These are phyloP conservation scores for Phaeoacremonium minimum DNA, from an alignment of 2,329 filamentous ascomycete genomes.

Conservation along the genomic window DNA sequence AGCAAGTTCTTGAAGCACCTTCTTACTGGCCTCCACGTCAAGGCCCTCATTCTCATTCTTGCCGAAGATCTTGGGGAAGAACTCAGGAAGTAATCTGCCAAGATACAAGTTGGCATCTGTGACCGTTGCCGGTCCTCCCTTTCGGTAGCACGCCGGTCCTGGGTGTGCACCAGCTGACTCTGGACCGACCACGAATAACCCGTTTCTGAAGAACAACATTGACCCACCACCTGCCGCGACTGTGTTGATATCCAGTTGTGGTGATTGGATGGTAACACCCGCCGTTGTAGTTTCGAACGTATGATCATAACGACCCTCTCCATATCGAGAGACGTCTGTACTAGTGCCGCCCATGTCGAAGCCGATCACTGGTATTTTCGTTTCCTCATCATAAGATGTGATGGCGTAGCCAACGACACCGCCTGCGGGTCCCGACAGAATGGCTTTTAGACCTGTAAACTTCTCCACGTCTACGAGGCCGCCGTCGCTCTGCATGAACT, in stretches of 20 bases:
- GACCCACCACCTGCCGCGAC: slow-evolving; percentile 88
- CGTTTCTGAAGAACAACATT: slow-evolving; percentile 81
- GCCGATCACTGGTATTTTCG: slow-evolving; percentile 81
- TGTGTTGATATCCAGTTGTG: slow-evolving; percentile 91
- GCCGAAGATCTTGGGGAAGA: slow-evolving; percentile 94
- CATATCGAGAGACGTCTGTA: slow-evolving; percentile 86
- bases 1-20: slow-evolving; percentile 70
- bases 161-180: slow-evolving; percentile 87
- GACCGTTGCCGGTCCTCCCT: slow-evolving; percentile 85
- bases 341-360: slow-evolving; percentile 96
- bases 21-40: slow-evolving; percentile 70
- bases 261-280: slow-evolving; percentile 89
- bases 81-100: slow-evolving; percentile 79
- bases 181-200: slow-evolving; percentile 84
- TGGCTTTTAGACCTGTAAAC: slow-evolving; percentile 81
- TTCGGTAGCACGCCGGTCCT: slow-evolving; percentile 86
- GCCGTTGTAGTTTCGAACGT: slow-evolving; percentile 93
- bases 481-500: slow-evolving; percentile 93
- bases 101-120: slow-evolving; percentile 89
- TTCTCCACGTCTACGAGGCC: slow-evolving; percentile 68
- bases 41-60: slow-evolving; percentile 80
- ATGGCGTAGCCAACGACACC: slow-evolving; percentile 90
- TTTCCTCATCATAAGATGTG: slow-evolving; percentile 81
- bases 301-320: slow-evolving; percentile 81
- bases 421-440: slow-evolving; percentile 86